phyloP scores from a whole-genome alignment of 495 filamentous ascomycete species.

The Umbilicaria muhlenbergii region DNA sequence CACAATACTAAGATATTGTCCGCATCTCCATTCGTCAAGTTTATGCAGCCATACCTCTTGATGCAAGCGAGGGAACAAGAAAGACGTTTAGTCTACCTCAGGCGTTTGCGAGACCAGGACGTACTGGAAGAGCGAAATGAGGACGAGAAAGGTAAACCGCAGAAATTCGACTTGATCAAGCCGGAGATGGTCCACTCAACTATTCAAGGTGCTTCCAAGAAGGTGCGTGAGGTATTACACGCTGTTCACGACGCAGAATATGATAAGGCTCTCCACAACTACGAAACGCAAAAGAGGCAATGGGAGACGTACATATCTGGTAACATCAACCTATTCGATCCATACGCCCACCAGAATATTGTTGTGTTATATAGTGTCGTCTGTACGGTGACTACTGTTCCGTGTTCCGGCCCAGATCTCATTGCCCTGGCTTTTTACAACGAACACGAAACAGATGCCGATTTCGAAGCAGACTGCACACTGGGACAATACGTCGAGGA shows the following conservation, averaged over 20 bases:
- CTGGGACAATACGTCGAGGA: conserved; percentile 94
- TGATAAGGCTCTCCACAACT: conserved; percentile 85
- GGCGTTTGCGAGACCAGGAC: conserved; percentile 67
- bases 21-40: conserved; percentile 89
- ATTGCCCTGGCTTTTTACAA: conserved; percentile 84
- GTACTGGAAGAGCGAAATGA: conserved; percentile 30
- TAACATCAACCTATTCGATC: conserved; percentile 76
- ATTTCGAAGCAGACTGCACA: conserved; percentile 75
- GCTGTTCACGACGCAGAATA: conserved; percentile 94
- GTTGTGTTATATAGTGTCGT: conserved; percentile 89
- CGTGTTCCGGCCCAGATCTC: conserved; percentile 78
- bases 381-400: conserved; percentile 77
- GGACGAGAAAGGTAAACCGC: conserved; percentile 42
- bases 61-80: conserved; percentile 88
- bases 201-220: conserved; percentile 57
- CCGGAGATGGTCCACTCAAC: conserved; percentile 86
- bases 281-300: conserved; percentile 83
- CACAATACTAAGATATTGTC: conserved; percentile 88
- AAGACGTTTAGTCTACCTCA: conserved; percentile 61
- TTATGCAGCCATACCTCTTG: conserved; percentile 81
- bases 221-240: conserved; percentile 82
- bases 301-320: conserved; percentile 88
- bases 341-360: conserved; percentile 87
- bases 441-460: conserved; percentile 54
- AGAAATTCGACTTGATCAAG: conserved; percentile 75